Base-by-base conservation (phyloP, 2,329 filamentous ascomycete species). In the Aspergillus sp. region DNA sequence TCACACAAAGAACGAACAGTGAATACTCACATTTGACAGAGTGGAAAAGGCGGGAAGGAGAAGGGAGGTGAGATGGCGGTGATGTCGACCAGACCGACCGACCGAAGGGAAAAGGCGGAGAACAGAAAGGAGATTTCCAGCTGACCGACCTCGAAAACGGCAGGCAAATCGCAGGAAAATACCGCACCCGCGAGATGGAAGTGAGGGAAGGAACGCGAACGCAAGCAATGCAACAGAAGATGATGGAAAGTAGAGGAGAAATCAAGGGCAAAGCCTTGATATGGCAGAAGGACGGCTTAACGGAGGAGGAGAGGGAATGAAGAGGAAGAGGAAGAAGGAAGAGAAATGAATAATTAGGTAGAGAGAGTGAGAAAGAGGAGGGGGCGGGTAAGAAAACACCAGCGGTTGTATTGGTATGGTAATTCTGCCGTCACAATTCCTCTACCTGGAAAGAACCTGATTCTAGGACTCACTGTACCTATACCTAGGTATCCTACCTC, bases 191-290 rank as follows among this genome's bases (percentile, higher is more conserved):
- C 14, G 54, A 40, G 40, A 49, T 16, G 33, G 16, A 45, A 13
- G 24, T 45, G 43, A 46, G 32, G 22, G 40, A 41, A 36, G 49
- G 43, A 45, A 40, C 19, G 43, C 47, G 17, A 44, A 45, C n/a
- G 43, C 47, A 36, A 56, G 48, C 40, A 50, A 50, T 35, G 20
- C 20, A 43, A 45, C 24, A 32, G 35, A 17, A 35, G 43, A 43
- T 11, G 26, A 45, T 32, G 32, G 20, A 41, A 45, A 45, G 47
- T 45, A 44, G 44, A 45, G 43, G 53, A 52, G n/a, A 42, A 48
- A 52, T 49, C 56, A 61, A 59, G 54, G 58, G 50, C 53, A 47
- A 50, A 33, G 54, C 56, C 60, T 61, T 56, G 59, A 60, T 59
- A 56, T 51, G 48, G 33, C 8, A 38, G 54, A 56, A 54, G 52